Conservation (phyloP, 768 basidiomycete species). For the Hygrocybe coccinea region DNA sequence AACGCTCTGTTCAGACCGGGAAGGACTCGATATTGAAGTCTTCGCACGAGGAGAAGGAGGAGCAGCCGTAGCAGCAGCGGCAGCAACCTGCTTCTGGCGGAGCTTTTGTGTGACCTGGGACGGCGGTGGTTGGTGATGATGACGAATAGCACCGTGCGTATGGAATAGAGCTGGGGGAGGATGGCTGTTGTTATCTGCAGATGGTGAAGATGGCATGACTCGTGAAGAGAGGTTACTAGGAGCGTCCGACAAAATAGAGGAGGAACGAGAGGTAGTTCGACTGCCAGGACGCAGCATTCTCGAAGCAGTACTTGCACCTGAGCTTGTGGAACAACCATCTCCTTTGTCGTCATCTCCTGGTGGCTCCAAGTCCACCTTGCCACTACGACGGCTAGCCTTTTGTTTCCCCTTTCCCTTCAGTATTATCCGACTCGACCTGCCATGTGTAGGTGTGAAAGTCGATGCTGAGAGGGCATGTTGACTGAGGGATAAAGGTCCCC, state of each 20-base stretch:
- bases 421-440: neutral
- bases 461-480: neutral
- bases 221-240: slow-evolving; percentile 26
- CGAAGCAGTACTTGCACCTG: slow-evolving; percentile 36
- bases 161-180: slow-evolving; percentile 35
- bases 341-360: too few species aligned
- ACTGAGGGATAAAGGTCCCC: neutral
- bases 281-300: slow-evolving; percentile 30
- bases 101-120: slow-evolving; percentile 17
- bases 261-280: slow-evolving; percentile 38
- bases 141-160: slow-evolving; percentile 27
- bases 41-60: neutral
- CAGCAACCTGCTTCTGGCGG: slow-evolving; percentile 10
- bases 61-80: slow-evolving; percentile 2
- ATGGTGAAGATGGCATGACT: slow-evolving; percentile 27
- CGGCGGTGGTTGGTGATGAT: slow-evolving; percentile 15
- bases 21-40: slow-evolving; percentile 3
- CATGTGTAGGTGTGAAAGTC: neutral
- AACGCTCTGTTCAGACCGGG: slow-evolving; percentile 12
- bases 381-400: slow-evolving; percentile 26
- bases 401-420: slow-evolving; percentile 34
- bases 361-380: too few species aligned
- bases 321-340: slow-evolving; percentile 29
- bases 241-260: slow-evolving; percentile 45
- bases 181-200: slow-evolving; percentile 22